Evolutionary conservation across 176 grass and related monocot genomes (phyloP).

Genomic region (Lolium perenne): DNA sequence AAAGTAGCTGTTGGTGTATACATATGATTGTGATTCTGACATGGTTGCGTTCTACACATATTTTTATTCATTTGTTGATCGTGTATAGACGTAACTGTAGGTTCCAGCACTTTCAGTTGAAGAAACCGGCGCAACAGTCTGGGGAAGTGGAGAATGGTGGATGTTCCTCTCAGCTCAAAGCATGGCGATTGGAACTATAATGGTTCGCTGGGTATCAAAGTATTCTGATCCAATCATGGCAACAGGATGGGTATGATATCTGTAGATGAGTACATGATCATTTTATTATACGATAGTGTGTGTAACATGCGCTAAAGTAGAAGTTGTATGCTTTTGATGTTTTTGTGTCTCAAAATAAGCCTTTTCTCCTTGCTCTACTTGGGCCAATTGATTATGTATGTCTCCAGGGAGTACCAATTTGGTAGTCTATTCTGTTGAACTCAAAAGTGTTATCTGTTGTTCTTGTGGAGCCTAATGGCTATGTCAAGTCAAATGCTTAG

Average conservation of each 20-base stretch:
- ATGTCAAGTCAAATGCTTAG: constrained; percentile 2
- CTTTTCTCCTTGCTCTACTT: background rate
- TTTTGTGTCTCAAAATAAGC: background rate
- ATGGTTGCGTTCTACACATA: background rate
- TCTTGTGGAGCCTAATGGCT: constrained; percentile 6
- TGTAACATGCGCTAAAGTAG: background rate
- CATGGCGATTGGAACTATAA: constrained; percentile 91
- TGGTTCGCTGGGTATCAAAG: constrained; percentile 96
- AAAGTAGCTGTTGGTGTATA: background rate
- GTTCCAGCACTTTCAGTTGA: constrained; percentile 75
- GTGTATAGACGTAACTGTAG: constrained; percentile 43
- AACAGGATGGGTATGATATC: constrained; percentile 90
- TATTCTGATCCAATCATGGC: constrained; percentile 98
- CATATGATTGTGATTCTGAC: background rate
- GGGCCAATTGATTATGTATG: background rate
- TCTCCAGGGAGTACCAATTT: background rate
- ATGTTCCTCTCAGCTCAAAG: constrained; percentile 99
- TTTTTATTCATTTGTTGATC: background rate
- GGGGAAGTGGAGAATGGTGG: constrained; percentile 95
- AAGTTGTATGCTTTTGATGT: background rate
- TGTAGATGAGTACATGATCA: constrained; percentile 20
- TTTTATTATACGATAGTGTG: background rate
- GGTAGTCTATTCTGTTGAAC: constrained; percentile 10
- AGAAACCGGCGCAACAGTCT: constrained; percentile 61
- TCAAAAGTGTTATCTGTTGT: constrained; percentile 2